Conservation (phyloP, 164 flowering plant species). For the Dillenia suffruticosa region DNA sequence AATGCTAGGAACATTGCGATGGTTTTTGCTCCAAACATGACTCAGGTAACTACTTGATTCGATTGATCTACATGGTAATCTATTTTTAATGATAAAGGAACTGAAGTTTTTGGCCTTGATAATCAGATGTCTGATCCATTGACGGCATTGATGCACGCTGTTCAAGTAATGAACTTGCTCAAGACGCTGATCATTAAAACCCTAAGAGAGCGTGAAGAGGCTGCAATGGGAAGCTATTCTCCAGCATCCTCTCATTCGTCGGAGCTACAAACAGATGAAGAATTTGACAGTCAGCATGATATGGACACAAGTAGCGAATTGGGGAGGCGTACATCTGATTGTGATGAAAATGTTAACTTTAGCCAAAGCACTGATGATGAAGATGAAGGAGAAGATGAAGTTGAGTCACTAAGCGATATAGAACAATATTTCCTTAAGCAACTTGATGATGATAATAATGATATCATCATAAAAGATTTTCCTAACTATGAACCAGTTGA, state of each 20-base stretch:
- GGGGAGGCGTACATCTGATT: conserved; percentile 39
- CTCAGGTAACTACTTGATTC: conserved; percentile 56
- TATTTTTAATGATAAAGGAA: not conserved
- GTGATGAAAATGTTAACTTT: conserved; percentile 32
- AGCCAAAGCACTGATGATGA: conserved; percentile 37
- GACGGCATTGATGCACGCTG: conserved; percentile 97
- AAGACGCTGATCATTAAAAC: conserved; percentile 76
- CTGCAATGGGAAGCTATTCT: conserved; percentile 50
- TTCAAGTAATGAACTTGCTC: conserved; percentile 97
- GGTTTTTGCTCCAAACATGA: conserved; percentile 98
- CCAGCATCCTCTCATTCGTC: conserved; percentile 65
- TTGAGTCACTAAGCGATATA: conserved; percentile 41
- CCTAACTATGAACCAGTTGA: conserved; percentile 15
- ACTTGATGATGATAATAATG: conserved; percentile 43
- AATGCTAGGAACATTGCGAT: conserved; percentile 92
- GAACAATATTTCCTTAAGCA: conserved; percentile 72
- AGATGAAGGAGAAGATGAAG: conserved; percentile 41
- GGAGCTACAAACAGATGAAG: conserved; percentile 41
- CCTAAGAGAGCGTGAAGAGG: conserved; percentile 71
- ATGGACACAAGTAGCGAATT: conserved; percentile 60
- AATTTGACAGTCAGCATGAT: conserved; percentile 59
- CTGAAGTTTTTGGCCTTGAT: not conserved
- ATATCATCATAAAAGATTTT: conserved; percentile 15
- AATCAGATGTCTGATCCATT: conserved; percentile 95
- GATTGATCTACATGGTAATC: not conserved